phyloP scores from a whole-genome alignment of 345 rosid genomes.

The Sonneratia caseolaris region DNA sequence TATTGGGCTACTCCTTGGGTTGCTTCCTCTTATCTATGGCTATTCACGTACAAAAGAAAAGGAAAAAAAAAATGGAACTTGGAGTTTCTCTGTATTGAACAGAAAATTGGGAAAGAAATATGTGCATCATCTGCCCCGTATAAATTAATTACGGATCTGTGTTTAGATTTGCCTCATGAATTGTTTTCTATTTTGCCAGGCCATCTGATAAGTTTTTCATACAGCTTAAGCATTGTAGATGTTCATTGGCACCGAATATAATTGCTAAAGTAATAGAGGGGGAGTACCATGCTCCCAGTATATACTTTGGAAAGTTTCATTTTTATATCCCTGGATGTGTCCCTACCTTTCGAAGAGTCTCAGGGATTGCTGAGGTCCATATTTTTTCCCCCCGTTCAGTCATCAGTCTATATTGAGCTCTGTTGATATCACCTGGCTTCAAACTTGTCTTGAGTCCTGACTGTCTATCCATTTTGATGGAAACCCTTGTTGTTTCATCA shows the following conservation, averaged over 20 bases:
- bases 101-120: neutral
- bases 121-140: neutral
- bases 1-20: neutral
- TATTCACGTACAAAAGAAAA: neutral
- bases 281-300: neutral
- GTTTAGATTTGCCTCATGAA: neutral
- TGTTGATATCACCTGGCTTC: neutral
- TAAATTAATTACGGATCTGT: neutral
- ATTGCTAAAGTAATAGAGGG: neutral
- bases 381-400: neutral
- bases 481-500: neutral
- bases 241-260: neutral
- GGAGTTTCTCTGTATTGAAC: neutral
- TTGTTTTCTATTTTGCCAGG: neutral
- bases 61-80: neutral
- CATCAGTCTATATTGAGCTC: neutral
- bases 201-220: neutral
- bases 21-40: neutral
- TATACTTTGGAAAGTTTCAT: too few relatives aligned
- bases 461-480: neutral
- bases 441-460: neutral
- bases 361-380: neutral
- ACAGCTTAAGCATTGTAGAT: neutral
- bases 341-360: neutral
- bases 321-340: neutral